Conservation (phyloP, 2,329 filamentous ascomycete species). For the Fulvia fulva region DNA sequence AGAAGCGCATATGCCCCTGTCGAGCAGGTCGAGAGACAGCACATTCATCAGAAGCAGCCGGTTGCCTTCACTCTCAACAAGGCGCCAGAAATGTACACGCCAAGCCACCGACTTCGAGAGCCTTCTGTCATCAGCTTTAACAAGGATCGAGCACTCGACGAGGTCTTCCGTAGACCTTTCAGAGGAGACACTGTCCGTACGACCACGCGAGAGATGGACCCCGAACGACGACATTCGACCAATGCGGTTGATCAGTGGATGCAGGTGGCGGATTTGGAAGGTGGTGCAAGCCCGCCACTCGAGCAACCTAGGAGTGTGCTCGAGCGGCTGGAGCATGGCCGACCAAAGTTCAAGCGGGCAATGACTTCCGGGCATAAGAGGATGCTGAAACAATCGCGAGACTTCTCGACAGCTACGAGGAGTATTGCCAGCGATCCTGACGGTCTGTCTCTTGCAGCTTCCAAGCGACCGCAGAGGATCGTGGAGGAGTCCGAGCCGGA, state of each 20-base stretch:
- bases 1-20: slow-evolving; percentile 74
- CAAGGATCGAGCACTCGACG: slow-evolving; percentile 84
- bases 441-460: slow-evolving; percentile 33
- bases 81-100: slow-evolving; percentile 63
- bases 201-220: slow-evolving; percentile 40
- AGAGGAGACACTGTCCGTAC: slow-evolving; percentile 57
- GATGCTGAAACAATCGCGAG: slow-evolving; percentile 32
- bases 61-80: slow-evolving; percentile 32
- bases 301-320: slow-evolving; percentile 59
- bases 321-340: slow-evolving; percentile 53
- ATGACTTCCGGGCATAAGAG: slow-evolving; percentile 36
- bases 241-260: slow-evolving; percentile 89
- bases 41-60: slow-evolving; percentile 25
- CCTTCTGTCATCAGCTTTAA: slow-evolving; percentile 85
- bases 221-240: slow-evolving; percentile 67
- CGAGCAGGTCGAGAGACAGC: slow-evolving; percentile 73
- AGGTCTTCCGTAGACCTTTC: slow-evolving; percentile 75
- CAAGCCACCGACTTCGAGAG: slow-evolving; percentile 57
- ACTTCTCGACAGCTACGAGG: slow-evolving; percentile 49
- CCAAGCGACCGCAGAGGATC: slow-evolving; percentile 38
- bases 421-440: slow-evolving; percentile 58
- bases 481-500: slow-evolving; percentile 42
- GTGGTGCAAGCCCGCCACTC: slow-evolving; percentile 53
- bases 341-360: slow-evolving; percentile 53
- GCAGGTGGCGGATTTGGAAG: slow-evolving; percentile 60